phyloP scores from a whole-genome alignment of 352 stramenopile genomes.

The Phytophthora pseudosyringae region DNA sequence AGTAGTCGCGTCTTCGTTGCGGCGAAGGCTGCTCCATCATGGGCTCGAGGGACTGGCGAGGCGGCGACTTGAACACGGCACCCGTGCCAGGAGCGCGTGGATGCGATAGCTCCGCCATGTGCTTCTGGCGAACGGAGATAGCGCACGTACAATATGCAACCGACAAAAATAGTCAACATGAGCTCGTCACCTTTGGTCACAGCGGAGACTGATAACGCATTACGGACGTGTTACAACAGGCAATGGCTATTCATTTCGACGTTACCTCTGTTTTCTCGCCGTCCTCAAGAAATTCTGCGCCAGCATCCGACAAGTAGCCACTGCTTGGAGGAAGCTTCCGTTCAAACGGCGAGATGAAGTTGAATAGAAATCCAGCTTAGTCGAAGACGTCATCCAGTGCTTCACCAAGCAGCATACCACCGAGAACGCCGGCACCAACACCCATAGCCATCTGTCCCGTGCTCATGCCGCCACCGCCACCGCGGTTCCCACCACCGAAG shows the following conservation, averaged over 20 bases:
- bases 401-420: conserved; percentile 80
- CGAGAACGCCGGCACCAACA: conserved; percentile 74
- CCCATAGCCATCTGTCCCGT: conserved; percentile 65
- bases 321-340: neutral
- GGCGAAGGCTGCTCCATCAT: conserved; percentile 28
- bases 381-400: conserved; percentile 67
- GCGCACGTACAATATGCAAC: neutral
- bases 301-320: neutral
- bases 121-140: conserved; percentile 4
- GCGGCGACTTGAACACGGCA: conserved; percentile 15
- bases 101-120: conserved; percentile 25
- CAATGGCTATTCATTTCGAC: conserved; percentile 28
- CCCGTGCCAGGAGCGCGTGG: neutral
- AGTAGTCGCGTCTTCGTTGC: conserved; percentile 37
- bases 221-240: conserved; percentile 7
- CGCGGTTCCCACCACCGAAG: conserved; percentile 24
- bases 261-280: conserved; percentile 24
- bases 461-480: conserved; percentile 38
- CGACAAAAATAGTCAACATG: conserved; percentile 29
- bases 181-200: neutral
- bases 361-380: conserved; percentile 13
- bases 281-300: conserved; percentile 14
- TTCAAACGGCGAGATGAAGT: neutral
- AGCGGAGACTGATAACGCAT: neutral
- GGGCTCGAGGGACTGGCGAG: conserved; percentile 15